Conservation (phyloP, 495 filamentous ascomycete species). For the Neurospora sp. region DNA sequence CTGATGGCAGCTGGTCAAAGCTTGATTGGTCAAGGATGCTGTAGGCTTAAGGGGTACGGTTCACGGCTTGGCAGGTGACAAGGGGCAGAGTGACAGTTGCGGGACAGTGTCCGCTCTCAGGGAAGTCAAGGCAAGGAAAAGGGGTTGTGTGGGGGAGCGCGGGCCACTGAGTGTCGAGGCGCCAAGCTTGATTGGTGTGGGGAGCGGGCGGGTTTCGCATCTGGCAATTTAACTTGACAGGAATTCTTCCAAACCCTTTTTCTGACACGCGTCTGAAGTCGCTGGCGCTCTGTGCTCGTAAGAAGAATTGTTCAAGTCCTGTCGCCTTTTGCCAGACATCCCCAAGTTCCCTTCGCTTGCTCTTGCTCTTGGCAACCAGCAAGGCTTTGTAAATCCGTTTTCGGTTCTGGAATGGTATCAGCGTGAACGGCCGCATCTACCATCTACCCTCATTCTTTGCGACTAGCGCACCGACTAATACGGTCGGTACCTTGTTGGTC, state of each 20-base stretch:
- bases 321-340: background rate
- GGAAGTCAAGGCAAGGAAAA: background rate
- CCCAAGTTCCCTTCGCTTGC: background rate
- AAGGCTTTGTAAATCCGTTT: background rate
- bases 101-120: background rate
- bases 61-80: background rate
- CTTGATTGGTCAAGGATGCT: background rate
- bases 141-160: background rate
- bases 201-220: slow-evolving; percentile 8
- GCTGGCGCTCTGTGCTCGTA: background rate
- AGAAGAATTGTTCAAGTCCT: background rate
- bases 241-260: slow-evolving; percentile 12
- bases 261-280: slow-evolving; percentile 17
- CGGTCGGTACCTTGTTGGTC: background rate
- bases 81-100: background rate
- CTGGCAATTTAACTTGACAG: slow-evolving; percentile 22
- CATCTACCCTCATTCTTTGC: background rate
- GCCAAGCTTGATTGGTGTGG: slow-evolving; percentile 12
- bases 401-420: background rate
- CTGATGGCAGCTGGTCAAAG: background rate
- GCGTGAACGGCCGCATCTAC: slow-evolving; percentile 1
- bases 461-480: background rate
- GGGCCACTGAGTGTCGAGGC: background rate
- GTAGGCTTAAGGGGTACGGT: background rate
- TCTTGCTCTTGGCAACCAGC: background rate